phyloP scores from a whole-genome alignment of 768 basidiomycete genomes.

The Scleroderma citrinum region DNA sequence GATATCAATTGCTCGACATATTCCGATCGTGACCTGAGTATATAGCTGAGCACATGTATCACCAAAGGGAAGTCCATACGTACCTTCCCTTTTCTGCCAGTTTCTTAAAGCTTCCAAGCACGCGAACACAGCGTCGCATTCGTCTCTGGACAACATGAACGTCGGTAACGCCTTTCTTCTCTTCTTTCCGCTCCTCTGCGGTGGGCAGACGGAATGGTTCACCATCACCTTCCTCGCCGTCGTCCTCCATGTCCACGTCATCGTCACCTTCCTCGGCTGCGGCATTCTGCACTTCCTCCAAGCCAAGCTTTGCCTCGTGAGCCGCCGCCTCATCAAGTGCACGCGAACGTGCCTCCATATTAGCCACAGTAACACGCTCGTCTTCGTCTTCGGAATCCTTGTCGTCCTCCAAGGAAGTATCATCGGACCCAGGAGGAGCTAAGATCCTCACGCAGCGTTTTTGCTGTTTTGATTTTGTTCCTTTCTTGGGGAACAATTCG shows the following conservation, averaged over 20 bases:
- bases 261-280: slow-evolving; percentile 42
- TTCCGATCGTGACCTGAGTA: slow-evolving; percentile 74
- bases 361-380: slow-evolving; percentile 63
- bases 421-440: slow-evolving; percentile 42
- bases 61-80: slow-evolving; percentile 4
- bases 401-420: slow-evolving; percentile 35
- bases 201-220: slow-evolving; percentile 63
- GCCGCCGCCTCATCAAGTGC: slow-evolving; percentile 65
- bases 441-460: slow-evolving; percentile 45
- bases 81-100: slow-evolving; percentile 63
- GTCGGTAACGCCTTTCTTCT: slow-evolving; percentile 64
- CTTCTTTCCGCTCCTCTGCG: slow-evolving; percentile 63
- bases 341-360: slow-evolving; percentile 77
- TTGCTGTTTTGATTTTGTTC: slow-evolving; percentile 48
- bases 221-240: slow-evolving; percentile 27
- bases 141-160: slow-evolving; percentile 71
- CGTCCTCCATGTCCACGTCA: slow-evolving; percentile 36
- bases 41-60: slow-evolving; percentile 1
- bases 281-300: slow-evolving; percentile 57
- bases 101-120: slow-evolving; percentile 67
- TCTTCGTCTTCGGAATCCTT: slow-evolving; percentile 43
- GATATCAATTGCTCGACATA: slow-evolving; percentile 82
- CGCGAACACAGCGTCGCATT: slow-evolving; percentile 70
- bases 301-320: slow-evolving; percentile 63
- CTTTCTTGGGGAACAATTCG: slow-evolving; percentile 29